Evolutionary conservation across 2,329 filamentous ascomycete species (phyloP), one percentile per base, ranked within the genome.

Genomic region (Aureobasidium pullulans): DNA sequence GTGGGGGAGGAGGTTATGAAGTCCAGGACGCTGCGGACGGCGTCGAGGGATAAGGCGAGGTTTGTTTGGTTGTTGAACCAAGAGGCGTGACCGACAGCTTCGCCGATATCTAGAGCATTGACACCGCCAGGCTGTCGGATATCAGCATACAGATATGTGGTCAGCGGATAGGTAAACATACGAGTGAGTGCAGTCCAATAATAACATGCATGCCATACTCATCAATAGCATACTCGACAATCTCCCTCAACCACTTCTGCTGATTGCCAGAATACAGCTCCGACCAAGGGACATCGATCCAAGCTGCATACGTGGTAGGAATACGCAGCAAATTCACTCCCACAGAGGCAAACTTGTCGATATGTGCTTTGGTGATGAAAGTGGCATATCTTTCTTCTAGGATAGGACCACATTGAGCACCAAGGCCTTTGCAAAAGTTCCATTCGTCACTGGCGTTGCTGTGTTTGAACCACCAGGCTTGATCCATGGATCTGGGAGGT

Each of bases 181-280:
- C 34, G 8, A 69, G 65, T 8, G 68, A 67, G 63, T 73, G 71
- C 10, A 73, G 60, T 31, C 67, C 70, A n/a, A 72, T 63, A 32
- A 73, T 65, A 50, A 72, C 63, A 57, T 73, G 70, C 70, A 72
- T 73, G 44, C 64, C 65, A 58, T 71, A 69, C 47, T 66, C 68
- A 8, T 62, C 57, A 40, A 73, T 73, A 37, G 71, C 71, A 50
- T 74, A 75, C 8, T 66, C 64, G 10, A 69, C 63, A 36, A 74
- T 69, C 0, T 53, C 65, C 36, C 63, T 63, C 9, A 74, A 62
- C 58, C 67, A 66, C 13, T 60, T 52, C 6, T 60, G 44, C 59
- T 74, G 72, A 16, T 68, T 68, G 19, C 72, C 72, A 31, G 50
- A 59, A 61, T 74, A 71, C 29, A 72, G 62, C 36, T 69, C 54